Conservation (phyloP, 495 filamentous ascomycete species). For the Immersiella caudata region DNA sequence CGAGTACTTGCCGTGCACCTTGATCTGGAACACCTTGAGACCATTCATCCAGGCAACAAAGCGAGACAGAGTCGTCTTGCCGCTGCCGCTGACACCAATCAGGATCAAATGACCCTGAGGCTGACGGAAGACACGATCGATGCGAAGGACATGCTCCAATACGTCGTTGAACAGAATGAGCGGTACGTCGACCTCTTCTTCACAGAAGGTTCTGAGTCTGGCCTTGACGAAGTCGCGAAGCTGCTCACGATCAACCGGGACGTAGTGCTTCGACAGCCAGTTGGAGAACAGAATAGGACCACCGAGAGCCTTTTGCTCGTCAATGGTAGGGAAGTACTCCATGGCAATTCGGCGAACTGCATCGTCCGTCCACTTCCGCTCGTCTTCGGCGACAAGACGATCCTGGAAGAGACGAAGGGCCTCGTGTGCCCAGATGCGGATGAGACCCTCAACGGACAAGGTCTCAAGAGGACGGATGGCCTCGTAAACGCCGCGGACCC, state of each 20-base stretch:
- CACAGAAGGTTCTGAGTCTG: conserved; percentile 95
- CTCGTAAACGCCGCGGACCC: conserved; percentile 96
- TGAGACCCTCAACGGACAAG: conserved; percentile 84
- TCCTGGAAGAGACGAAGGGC: conserved; percentile 96
- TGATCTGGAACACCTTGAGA: conserved; percentile 98
- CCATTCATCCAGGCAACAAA: conserved; percentile 99
- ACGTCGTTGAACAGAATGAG: conserved; percentile 98
- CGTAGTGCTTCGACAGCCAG: conserved; percentile 99
- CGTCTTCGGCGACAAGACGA: conserved; percentile 89
- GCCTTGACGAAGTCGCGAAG: conserved; percentile 97
- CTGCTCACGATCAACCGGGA: conserved; percentile 91
- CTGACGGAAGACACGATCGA: conserved; percentile 97
- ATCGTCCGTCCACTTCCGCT: conserved; percentile 92
- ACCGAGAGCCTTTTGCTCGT: conserved; percentile 83
- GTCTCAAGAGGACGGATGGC: conserved; percentile 90
- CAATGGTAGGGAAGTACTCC: conserved; percentile 90
- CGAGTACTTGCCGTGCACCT: conserved; percentile 98
- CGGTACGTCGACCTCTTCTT: conserved; percentile 98
- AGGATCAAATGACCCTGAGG: conserved; percentile 97
- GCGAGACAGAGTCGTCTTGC: conserved; percentile 95
- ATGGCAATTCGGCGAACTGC: conserved; percentile 80
- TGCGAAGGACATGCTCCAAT: conserved; percentile 93
- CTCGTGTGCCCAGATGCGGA: conserved; percentile 98
- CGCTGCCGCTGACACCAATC: conserved; percentile 96
- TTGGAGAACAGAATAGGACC: conserved; percentile 97